Evolutionary conservation across 2,329 filamentous ascomycete genomes (phyloP), one percentile per base, ranked within the genome.

Genomic region (Calycina herbarum): DNA sequence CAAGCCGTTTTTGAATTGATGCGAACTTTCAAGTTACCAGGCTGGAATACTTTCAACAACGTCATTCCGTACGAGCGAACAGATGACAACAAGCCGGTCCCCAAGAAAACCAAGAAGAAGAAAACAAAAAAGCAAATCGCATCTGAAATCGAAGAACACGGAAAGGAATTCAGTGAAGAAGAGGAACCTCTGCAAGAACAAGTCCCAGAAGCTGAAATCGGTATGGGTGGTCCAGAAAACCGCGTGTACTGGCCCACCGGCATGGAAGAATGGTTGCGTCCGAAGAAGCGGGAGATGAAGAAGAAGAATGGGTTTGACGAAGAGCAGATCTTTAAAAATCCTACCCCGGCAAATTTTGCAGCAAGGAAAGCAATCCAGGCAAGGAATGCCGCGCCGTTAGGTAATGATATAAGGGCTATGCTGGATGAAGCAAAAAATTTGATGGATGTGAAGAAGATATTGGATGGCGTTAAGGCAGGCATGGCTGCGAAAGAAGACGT

Each of bases 1-100:
- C 94, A 98, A 77, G 93, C 94, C 0, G 93, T 97, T 0, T 96
- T 98, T 73, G 93, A 96, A 69, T 83, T 98, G 20, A 97, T 97
- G 93, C 85, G 90, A 27, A 93, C 83, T 0, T 96, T 93, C 77
- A 93, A 89, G 72, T 82, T 98, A 0, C 92, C 93, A 0, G 93
- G 93, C 0, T 91, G 88, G 78, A 83, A 95, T 24, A 84, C 79
- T 0, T 87, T 96, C 75, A 90, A 90, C 70, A 88, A 96, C 63
- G 81, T 98, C 1, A 81, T 94, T 2, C 93, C 94, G 0, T 85
- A 94, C 74, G 86, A 89, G 65, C 85, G 94, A 0, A 82, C 84
- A 2, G 94, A 97, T 71, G 92, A 96, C 75, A 89, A 92, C 70
- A 87, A 83, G 68, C 78, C 81, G 0, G 77, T 74, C 1, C 79